These are phyloP conservation scores for Passalora sequoiae DNA, from an alignment of 2,329 filamentous ascomycete genomes.

Conservation along the genomic window DNA sequence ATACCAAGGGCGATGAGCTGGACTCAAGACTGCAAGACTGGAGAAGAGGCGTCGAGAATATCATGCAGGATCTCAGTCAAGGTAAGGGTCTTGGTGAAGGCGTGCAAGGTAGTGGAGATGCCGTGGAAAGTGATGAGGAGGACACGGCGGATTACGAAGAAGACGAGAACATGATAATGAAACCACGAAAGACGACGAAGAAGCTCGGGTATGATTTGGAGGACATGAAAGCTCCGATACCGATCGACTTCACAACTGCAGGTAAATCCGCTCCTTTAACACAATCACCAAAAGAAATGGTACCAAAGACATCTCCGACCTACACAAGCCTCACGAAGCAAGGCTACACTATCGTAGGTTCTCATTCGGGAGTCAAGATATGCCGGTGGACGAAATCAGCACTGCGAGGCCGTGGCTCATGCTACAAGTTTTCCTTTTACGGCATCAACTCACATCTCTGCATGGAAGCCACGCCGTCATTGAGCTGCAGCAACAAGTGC, in stretches of 20 bases:
- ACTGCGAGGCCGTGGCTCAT: constrained; percentile 84
- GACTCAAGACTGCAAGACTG: constrained; percentile 67
- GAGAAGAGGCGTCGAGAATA: constrained; percentile 66
- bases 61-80: constrained; percentile 55
- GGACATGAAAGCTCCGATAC: constrained; percentile 64
- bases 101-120: constrained; percentile 73
- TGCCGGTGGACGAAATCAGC: constrained; percentile 98
- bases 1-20: constrained; percentile 64
- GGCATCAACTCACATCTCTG: constrained; percentile 94
- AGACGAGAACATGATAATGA: constrained; percentile 34
- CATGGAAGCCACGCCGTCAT: constrained; percentile 94
- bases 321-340: constrained; percentile 89
- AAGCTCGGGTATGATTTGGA: constrained; percentile 68
- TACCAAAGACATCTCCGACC: constrained; percentile 82
- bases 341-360: constrained; percentile 91
- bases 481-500: constrained; percentile 97
- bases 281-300: constrained; percentile 74
- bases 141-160: constrained; percentile 54
- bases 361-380: constrained; percentile 94
- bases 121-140: constrained; percentile 79
- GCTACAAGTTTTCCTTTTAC: constrained; percentile 98
- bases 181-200: constrained; percentile 39
- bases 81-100: constrained; percentile 57
- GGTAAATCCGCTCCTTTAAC: constrained; percentile 48
- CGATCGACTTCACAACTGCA: constrained; percentile 82